Evolutionary conservation across 768 basidiomycete genomes (phyloP).

Genomic region (Flagelloscypha sp.): DNA sequence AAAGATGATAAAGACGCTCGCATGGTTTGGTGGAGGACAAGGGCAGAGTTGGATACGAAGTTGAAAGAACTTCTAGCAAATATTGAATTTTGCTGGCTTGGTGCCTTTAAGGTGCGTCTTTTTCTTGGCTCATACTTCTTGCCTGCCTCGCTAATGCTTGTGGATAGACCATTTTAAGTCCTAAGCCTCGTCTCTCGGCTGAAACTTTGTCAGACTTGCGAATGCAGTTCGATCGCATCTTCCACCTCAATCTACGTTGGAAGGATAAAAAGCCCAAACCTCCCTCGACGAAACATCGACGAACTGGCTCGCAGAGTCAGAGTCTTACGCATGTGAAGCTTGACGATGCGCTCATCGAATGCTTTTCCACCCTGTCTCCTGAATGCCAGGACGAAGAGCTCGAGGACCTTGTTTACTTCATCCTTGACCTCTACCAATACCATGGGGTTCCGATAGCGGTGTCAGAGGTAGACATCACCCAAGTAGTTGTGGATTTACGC

Average conservation of each 20-base stretch:
- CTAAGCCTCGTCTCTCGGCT: constrained; percentile 30
- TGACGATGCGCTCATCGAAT: constrained; percentile 71
- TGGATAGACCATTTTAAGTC: constrained; percentile 54
- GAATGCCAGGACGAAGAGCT: constrained; percentile 88
- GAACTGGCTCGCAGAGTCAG: constrained; percentile 24
- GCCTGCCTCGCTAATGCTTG: constrained; percentile 3
- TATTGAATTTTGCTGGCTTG: constrained; percentile 95
- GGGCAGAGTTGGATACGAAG: constrained; percentile 67
- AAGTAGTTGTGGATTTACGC: constrained; percentile 82
- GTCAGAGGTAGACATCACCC: constrained; percentile 87
- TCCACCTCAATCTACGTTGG: constrained; percentile 52
- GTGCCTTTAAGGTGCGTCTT: constrained; percentile 82
- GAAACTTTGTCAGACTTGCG: constrained; percentile 51
- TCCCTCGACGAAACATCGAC: constrained; percentile 25
- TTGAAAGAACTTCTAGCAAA: constrained; percentile 68
- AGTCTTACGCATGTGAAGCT: constrained; percentile 42
- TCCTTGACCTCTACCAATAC: constrained; percentile 91
- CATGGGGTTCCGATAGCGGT: constrained; percentile 83
- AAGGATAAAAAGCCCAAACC: constrained; percentile 55
- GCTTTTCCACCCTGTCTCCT: constrained; percentile 77
- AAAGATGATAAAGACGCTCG: constrained; percentile 57
- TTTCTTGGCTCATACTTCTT: constrained; percentile 1
- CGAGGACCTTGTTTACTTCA: constrained; percentile 90
- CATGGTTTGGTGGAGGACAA: constrained; percentile 79
- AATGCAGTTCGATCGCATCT: constrained; percentile 64